phyloP scores from a whole-genome alignment of 495 filamentous ascomycete species.

The Trichoderma reesei region DNA sequence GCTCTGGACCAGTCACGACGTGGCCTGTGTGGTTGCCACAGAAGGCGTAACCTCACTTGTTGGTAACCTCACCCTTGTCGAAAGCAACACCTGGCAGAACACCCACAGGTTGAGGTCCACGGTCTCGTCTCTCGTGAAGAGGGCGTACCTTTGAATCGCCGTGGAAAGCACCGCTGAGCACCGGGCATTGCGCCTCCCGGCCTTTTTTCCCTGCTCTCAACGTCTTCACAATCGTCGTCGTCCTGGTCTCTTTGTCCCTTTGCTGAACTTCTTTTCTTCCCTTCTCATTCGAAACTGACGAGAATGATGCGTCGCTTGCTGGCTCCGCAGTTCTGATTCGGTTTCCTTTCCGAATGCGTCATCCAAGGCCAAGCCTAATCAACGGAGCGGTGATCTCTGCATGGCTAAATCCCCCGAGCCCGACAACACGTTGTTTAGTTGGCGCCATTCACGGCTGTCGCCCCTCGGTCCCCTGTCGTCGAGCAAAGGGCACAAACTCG shows the following conservation, averaged over 20 bases:
- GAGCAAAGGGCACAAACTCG: neutral
- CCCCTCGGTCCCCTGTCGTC: neutral
- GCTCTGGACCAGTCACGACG: neutral
- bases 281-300: neutral
- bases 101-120: no score
- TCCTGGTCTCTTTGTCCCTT: neutral
- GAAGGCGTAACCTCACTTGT: neutral
- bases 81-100: neutral
- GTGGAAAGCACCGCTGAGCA: no score
- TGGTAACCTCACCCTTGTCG: neutral
- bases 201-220: neutral
- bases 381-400: slow-evolving; percentile 6
- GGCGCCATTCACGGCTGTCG: neutral
- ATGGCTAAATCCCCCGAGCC: slow-evolving; percentile 3
- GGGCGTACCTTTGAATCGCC: no score
- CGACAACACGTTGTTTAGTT: neutral
- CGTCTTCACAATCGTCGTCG: no score
- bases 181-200: neutral
- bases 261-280: neutral
- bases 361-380: neutral
- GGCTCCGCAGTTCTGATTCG: neutral
- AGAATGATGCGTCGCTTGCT: neutral
- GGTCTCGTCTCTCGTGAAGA: no score
- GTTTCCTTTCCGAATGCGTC: neutral
- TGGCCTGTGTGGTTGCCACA: neutral